Conservation (phyloP, 2,329 filamentous ascomycete genomes). For the Ascochyta pisi region DNA sequence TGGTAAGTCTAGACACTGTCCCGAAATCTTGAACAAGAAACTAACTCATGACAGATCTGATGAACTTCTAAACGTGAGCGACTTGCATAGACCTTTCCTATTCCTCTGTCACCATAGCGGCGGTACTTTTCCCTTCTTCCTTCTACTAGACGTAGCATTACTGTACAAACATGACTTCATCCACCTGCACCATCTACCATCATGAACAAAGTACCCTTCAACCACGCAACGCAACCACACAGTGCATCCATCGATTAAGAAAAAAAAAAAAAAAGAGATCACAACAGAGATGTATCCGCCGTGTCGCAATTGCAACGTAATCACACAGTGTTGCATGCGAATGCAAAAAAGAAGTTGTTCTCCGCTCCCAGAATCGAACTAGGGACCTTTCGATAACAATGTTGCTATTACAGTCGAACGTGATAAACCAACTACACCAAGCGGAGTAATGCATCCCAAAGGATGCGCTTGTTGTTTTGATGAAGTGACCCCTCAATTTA, state of each 20-base stretch:
- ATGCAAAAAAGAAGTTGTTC: constrained; percentile 8
- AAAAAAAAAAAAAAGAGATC: neutral
- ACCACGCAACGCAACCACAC: too few species aligned
- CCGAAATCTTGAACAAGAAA: neutral
- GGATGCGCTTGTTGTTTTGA: constrained; percentile 7
- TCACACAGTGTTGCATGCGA: too few species aligned
- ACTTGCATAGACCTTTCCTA: constrained; percentile 9
- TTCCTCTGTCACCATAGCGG: constrained; percentile 2
- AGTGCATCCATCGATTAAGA: neutral
- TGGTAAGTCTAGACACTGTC: constrained; percentile 67
- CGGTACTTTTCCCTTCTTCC: neutral
- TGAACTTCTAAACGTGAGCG: constrained; percentile 38
- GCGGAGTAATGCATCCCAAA: constrained; percentile 11
- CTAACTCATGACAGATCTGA: constrained; percentile 32
- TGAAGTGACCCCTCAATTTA: neutral
- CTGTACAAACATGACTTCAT: constrained; percentile 1
- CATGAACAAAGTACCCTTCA: neutral
- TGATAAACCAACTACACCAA: constrained; percentile 23
- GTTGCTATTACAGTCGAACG: constrained; percentile 21
- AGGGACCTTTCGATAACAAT: constrained; percentile 24
- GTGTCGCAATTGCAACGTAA: too few species aligned
- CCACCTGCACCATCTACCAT: neutral
- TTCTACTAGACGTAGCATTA: constrained; percentile 7
- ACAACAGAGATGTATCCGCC: neutral
- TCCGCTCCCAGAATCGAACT: constrained; percentile 21